These are phyloP conservation scores for Epithemia pelagica DNA, from an alignment of 108 stramenopile genomes.

Conservation along the genomic window DNA sequence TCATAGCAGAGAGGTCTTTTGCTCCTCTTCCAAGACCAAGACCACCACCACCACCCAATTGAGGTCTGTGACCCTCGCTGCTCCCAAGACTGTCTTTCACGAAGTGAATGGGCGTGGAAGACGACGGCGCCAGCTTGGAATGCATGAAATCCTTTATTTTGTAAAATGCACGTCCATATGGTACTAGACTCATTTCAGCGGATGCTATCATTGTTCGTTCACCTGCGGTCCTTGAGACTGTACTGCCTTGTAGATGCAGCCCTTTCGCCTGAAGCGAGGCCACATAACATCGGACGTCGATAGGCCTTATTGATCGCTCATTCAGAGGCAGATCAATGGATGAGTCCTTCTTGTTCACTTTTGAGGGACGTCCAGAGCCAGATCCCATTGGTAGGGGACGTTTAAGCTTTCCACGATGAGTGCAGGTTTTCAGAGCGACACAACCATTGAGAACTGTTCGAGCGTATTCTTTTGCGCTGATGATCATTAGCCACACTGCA, in stretches of 20 bases:
- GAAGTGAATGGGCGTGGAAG: background rate
- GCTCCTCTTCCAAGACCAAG: conserved; percentile 45
- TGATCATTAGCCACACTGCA: conserved; percentile 61
- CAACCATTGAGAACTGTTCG: background rate
- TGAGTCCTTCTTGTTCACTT: background rate
- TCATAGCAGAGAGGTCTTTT: conserved; percentile 42
- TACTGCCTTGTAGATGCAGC: background rate
- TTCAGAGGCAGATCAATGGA: background rate
- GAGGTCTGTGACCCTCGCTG: background rate
- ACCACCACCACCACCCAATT: conserved; percentile 16
- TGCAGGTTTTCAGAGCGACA: background rate
- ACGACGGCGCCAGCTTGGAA: background rate
- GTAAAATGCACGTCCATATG: background rate
- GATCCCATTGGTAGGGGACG: background rate
- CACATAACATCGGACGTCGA: background rate
- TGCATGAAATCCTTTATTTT: background rate
- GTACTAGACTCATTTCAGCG: background rate
- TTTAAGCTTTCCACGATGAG: background rate
- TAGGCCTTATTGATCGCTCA: background rate
- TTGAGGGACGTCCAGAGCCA: background rate
- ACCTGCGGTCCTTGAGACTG: background rate
- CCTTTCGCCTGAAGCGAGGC: background rate
- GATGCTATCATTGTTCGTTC: background rate
- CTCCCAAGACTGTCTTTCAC: background rate
- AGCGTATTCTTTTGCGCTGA: conserved; percentile 58